A percentile compares a stretch with the other conserved stretches of the same genome.
These are phyloP conservation scores for Coniella lustricola DNA, from an alignment of 2,329 filamentous ascomycete species.

Conservation along the genomic window DNA sequence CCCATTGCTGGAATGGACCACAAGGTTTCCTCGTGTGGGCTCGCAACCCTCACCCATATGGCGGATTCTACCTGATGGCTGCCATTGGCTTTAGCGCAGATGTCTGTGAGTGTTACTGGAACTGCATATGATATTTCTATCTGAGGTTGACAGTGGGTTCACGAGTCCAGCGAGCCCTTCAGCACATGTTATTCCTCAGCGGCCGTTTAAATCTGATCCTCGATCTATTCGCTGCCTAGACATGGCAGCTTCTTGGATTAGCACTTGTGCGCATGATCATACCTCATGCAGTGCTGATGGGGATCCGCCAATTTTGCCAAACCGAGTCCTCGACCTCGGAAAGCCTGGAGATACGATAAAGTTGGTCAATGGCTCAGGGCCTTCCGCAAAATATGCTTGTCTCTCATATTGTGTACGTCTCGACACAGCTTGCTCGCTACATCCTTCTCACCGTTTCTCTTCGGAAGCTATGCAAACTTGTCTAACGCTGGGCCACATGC, in stretches of 20 bases:
- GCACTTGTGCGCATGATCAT: not conserved
- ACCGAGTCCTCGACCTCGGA: conserved; percentile 12
- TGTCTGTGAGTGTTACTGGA: not conserved
- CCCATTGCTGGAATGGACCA: not conserved
- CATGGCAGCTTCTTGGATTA: not conserved
- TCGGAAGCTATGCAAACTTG: too few species aligned
- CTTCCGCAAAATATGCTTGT: conserved; percentile 12
- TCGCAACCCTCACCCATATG: not conserved
- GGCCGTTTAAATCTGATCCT: not conserved
- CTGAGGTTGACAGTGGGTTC: not conserved
- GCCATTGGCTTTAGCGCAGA: not conserved
- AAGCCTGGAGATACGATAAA: conserved; percentile 8
- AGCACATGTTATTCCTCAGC: not conserved
- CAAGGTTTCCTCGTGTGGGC: conserved; percentile 3
- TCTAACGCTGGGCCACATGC: too few species aligned
- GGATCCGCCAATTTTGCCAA: not conserved
- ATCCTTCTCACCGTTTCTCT: not conserved
- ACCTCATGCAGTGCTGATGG: not conserved
- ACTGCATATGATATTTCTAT: not conserved
- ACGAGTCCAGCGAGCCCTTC: not conserved
- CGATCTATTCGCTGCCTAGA: not conserved
- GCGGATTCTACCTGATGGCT: not conserved
- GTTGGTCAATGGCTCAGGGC: conserved; percentile 9
- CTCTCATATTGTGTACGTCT: conserved; percentile 17
- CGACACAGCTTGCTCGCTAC: not conserved